Base-by-base conservation (phyloP, 805 yeast genomes). In the Kuraishia piskuri region DNA sequence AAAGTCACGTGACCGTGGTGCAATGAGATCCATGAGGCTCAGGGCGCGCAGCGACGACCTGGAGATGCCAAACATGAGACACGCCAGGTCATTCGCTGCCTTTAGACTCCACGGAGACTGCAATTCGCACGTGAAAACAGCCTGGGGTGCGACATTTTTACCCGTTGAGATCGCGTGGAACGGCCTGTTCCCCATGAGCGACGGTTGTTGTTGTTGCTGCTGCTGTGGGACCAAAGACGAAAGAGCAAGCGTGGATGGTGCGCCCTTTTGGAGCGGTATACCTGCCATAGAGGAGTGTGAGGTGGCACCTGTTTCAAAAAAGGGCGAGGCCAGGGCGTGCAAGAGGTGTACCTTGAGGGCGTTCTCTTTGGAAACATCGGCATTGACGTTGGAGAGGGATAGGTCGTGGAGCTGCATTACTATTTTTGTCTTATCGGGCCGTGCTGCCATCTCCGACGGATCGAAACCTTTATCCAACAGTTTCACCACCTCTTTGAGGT, bases 1-100 rank as follows among this genome's bases (percentile, higher is more conserved):
- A 60, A 87, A 82, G 59, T 78, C 78, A 61, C 90, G 75, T 49
- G 88, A 84, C 61, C 88, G 88, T 0, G 88, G 84, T 12, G 90
- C 88, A 37, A 87, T 82, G 58, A 90, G 75, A 66, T 88, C 96
- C 71, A 89, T 73, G 37, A 91, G 72, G 0, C 89, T 80, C 51
- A 85, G 67, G 19, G 84, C 75, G 40, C 78, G 76, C 37, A 90
- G 72, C 25, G 83, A 83, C 40, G 73, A 75, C 61, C 83, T 80
- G 49, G 89, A 82, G 2, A 88, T 81, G 19, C 97, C 97, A 68
- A 91, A 88, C 72, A 88, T 82, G 55, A 90, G 73, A 63, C 96
- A 88, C 0, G 96, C 96, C 58, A 90, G 73, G 68, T 91, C 97
- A 64, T 92, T 91, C 17, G 95, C 90, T 6, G 95, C 91, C 61